phyloP scores from a whole-genome alignment of 2,329 filamentous ascomycete genomes.

The Beauveria bassiana region DNA sequence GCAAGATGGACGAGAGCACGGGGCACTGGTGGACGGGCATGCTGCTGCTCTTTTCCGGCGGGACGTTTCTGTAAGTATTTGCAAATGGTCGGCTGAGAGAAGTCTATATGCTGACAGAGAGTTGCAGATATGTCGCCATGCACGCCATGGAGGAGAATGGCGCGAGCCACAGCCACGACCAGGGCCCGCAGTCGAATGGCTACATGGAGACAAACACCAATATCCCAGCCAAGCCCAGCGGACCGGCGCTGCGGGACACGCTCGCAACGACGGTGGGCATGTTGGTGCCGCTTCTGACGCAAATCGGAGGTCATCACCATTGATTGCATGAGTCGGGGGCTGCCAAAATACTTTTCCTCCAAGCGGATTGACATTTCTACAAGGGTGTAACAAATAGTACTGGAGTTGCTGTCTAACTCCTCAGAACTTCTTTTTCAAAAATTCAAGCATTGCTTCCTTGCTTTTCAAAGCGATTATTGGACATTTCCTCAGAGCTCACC shows the following conservation, averaged over 20 bases:
- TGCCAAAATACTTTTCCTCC: neutral
- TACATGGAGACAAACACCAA: slow-evolving; percentile 40
- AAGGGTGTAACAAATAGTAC: neutral
- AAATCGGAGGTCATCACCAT: slow-evolving; percentile 67
- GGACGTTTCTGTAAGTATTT: slow-evolving; percentile 77
- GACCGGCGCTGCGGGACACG: slow-evolving; percentile 59
- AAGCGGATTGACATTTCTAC: neutral
- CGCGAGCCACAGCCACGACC: slow-evolving; percentile 44
- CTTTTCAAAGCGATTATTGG: neutral
- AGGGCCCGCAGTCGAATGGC: slow-evolving; percentile 41
- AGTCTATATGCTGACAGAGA: slow-evolving; percentile 13
- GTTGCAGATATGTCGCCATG: slow-evolving; percentile 83
- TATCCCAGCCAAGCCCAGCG: slow-evolving; percentile 42
- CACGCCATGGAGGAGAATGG: slow-evolving; percentile 86
- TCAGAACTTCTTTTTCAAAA: neutral
- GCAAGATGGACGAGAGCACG: slow-evolving; percentile 47
- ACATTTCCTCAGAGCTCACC: no score
- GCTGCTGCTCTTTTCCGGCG: slow-evolving; percentile 87
- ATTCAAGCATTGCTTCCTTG: neutral
- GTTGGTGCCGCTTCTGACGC: slow-evolving; percentile 68
- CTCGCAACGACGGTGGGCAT: slow-evolving; percentile 67
- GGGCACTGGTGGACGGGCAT: slow-evolving; percentile 88
- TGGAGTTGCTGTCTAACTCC: neutral
- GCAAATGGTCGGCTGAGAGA: neutral
- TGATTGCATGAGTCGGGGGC: neutral